Conservation (phyloP, 2,329 filamentous ascomycete genomes). For the Phaeomoniella chlamydospora region DNA sequence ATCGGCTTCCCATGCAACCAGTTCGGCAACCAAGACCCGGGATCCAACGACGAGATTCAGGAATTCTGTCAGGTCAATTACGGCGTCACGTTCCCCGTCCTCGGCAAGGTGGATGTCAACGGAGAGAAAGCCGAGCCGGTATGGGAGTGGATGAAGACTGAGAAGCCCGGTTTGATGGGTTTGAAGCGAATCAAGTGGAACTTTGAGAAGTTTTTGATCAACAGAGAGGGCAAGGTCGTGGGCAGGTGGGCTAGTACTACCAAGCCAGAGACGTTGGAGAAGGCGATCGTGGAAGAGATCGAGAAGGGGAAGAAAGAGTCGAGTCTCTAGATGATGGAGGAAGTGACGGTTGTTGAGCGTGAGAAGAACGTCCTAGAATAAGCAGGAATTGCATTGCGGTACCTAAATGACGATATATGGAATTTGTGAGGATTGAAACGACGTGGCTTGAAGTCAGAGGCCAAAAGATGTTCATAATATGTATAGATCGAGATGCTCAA, state of each 20-base stretch:
- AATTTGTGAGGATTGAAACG: too few species aligned
- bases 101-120: slow-evolving; percentile 91
- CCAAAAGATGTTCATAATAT: too few species aligned
- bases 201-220: slow-evolving; percentile 96
- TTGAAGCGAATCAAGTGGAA: slow-evolving; percentile 97
- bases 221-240: slow-evolving; percentile 72
- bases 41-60: slow-evolving; percentile 66
- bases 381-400: too few species aligned
- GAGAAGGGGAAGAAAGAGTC: slow-evolving; percentile 32
- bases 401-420: too few species aligned
- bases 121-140: slow-evolving; percentile 67
- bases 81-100: slow-evolving; percentile 78
- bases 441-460: too few species aligned
- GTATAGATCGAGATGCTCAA: too few species aligned
- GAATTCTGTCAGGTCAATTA: slow-evolving; percentile 86
- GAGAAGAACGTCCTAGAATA: too few species aligned
- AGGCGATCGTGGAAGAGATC: slow-evolving; percentile 60
- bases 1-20: slow-evolving; percentile 98
- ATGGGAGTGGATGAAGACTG: slow-evolving; percentile 58
- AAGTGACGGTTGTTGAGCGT: too few species aligned
- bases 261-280: slow-evolving; percentile 71
- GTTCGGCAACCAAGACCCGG: slow-evolving; percentile 83
- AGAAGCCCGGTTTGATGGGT: slow-evolving; percentile 71
- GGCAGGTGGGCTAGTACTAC: slow-evolving; percentile 75
- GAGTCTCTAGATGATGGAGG: too few species aligned